Percentiles rank a stretch among this genome's conserved stretches.
Evolutionary conservation across 1,139 yeast species (phyloP).

Genomic region (Groenewaldozyma auringiensis): DNA sequence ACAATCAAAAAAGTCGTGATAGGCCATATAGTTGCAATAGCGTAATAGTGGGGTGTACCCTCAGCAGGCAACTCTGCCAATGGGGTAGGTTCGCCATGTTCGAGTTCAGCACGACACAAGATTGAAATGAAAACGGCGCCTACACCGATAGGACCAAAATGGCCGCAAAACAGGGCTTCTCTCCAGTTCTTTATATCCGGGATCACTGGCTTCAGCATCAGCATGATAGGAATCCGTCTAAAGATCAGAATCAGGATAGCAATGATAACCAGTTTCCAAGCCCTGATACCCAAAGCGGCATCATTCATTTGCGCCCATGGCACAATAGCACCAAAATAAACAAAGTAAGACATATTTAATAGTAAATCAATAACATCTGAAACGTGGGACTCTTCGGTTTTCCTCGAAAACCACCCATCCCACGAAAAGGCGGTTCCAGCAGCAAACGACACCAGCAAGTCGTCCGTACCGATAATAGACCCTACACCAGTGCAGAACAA

Average conservation of each 20-base stretch:
- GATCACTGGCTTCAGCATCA: slow-evolving; percentile 69
- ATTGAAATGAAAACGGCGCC: slow-evolving; percentile 92
- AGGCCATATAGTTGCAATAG: slow-evolving; percentile 83
- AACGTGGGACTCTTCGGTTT: slow-evolving; percentile 86
- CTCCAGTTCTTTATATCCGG: slow-evolving; percentile 94
- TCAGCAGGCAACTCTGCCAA: slow-evolving; percentile 45
- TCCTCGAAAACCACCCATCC: slow-evolving; percentile 88
- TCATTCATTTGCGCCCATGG: slow-evolving; percentile 88
- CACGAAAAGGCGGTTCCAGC: slow-evolving; percentile 97
- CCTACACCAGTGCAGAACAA: slow-evolving; percentile 91
- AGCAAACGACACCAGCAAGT: slow-evolving; percentile 82
- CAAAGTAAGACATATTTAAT: slow-evolving; percentile 74
- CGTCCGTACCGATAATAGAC: slow-evolving; percentile 86
- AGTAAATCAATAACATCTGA: slow-evolving; percentile 82
- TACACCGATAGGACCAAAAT: slow-evolving; percentile 97
- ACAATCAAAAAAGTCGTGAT: slow-evolving; percentile 76
- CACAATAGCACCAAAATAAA: slow-evolving; percentile 87
- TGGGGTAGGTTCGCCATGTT: slow-evolving; percentile 58
- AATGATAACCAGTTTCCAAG: slow-evolving; percentile 77
- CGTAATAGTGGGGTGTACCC: slow-evolving; percentile 54
- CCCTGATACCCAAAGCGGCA: slow-evolving; percentile 54
- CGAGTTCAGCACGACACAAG: slow-evolving; percentile 73
- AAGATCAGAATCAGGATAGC: slow-evolving; percentile 79
- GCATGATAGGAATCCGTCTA: slow-evolving; percentile 82
- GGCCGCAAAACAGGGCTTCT: slow-evolving; percentile 93